A percentile compares a stretch with the other conserved stretches of the same genome.
Evolutionary conservation across 73 alveolate genomes (phyloP).

Genomic region (Chromera velia): DNA sequence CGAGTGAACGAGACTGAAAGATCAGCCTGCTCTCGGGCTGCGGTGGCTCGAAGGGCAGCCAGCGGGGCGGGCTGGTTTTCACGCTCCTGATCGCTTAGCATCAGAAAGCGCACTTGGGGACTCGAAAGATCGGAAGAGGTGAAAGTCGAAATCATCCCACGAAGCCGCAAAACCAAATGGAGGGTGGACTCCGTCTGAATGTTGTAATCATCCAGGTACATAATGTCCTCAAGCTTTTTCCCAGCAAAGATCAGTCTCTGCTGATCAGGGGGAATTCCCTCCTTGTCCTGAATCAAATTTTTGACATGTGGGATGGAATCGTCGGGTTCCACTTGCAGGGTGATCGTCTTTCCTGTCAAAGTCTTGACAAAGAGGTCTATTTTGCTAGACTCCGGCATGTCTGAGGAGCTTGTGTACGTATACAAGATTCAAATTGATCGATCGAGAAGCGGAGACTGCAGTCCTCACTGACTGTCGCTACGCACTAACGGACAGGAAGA

Average conservation of each 20-base stretch:
- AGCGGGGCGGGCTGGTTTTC: not conserved
- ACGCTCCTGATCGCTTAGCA: conserved; percentile 8
- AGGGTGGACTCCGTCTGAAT: too few species aligned
- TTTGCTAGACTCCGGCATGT: too few species aligned
- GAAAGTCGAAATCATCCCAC: conserved; percentile 22
- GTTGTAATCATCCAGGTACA: too few species aligned
- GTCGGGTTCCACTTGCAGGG: not conserved
- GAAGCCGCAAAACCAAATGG: conserved; percentile 9
- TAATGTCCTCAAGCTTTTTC: too few species aligned
- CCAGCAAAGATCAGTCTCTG: too few species aligned
- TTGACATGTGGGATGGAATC: conserved; percentile 22
- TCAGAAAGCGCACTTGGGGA: not conserved
- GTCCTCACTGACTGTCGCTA: too few species aligned
- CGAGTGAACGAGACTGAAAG: not conserved
- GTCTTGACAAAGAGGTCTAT: conserved; percentile 16
- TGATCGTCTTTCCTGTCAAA: conserved; percentile 28
- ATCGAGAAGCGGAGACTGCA: too few species aligned
- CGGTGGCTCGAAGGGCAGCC: not conserved
- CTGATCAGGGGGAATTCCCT: too few species aligned
- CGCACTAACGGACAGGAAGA: too few species aligned
- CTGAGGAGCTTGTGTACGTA: too few species aligned
- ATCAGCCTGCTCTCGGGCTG: not conserved
- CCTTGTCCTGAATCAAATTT: not conserved
- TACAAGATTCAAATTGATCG: too few species aligned
- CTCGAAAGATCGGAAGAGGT: not conserved